Evolutionary conservation across 495 filamentous ascomycete genomes (phyloP), one percentile per base, ranked within the genome.

Genomic region (Aspergillus olivimuriae): DNA sequence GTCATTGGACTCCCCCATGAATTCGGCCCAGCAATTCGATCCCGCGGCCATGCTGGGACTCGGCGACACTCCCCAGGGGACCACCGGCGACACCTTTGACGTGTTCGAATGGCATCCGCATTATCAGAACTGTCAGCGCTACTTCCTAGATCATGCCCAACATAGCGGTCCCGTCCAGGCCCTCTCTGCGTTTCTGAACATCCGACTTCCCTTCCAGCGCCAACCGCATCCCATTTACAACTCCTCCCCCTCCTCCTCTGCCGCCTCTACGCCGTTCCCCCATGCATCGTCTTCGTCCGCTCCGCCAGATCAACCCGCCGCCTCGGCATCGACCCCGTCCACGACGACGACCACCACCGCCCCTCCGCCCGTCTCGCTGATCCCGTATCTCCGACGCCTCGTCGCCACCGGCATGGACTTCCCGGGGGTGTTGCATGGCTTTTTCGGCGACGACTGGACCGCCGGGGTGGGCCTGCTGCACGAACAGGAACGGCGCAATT

Each of bases 131-230:
- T 98, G 92, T 64, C 86, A 91, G 47, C 78, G 80, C 30, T 96
- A 94, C 71, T 98, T 98, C 66, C 70, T 96, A 52, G 87, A 95
- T 56, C 81, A 90, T 60, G 88, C 89, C 4, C 92, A 97, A 58
- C 86, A 94, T 65, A 83, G 78, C 46, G 77, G 72, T 28, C 76
- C 81, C 30, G 85, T 94, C 15, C 90, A 96, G 66, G 88, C 89
- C 16, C 74, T 97, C 38, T 88, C 90, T 12, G 86, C 90, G 16
- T 92, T 91, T 62, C 66, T 96, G 68, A 98, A 98, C 82, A 96
- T 78, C 47, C 65, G 52, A 34, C 66, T 78, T n/a, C 73, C 74
- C 24, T 70, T 70, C 45, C 70, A 76, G 48, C 60, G 65, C 38
- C 62, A 66, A 42, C 41, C 59, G 15, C 48, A 65, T 44, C 63